These are phyloP conservation scores for Podospora pseudoanserina DNA, from an alignment of 495 filamentous ascomycete genomes.

Conservation along the genomic window DNA sequence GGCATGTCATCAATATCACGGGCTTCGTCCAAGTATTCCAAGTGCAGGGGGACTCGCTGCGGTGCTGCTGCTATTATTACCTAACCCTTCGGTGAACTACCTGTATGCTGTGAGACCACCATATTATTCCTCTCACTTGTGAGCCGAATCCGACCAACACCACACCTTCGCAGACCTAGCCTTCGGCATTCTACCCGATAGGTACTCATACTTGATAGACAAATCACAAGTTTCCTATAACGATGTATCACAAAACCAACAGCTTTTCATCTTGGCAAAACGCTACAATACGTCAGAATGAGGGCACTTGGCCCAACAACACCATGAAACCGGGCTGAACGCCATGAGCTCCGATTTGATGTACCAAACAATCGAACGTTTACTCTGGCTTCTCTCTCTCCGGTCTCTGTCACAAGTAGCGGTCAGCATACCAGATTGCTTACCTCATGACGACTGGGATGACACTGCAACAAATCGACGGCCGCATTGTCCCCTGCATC, in stretches of 20 bases:
- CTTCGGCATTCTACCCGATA: no score
- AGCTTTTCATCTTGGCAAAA: not conserved
- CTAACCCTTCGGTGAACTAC: not conserved
- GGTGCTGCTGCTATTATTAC: not conserved
- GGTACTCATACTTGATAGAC: no score
- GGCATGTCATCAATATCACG: not conserved
- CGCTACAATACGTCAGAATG: not conserved
- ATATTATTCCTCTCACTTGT: not conserved
- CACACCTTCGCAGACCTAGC: no score
- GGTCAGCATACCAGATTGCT: not conserved
- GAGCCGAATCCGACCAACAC: not conserved
- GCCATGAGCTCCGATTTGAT: not conserved
- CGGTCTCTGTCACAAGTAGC: not conserved
- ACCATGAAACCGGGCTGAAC: not conserved
- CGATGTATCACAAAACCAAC: not conserved
- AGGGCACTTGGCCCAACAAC: not conserved
- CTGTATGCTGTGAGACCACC: not conserved
- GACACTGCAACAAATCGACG: not conserved
- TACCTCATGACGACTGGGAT: not conserved
- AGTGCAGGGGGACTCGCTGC: not conserved
- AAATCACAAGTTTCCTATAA: no score
- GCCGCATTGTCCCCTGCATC: not conserved
- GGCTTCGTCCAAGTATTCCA: not conserved
- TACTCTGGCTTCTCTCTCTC: not conserved
- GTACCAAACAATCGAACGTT: not conserved